Evolutionary conservation across 768 basidiomycete species (phyloP).

Genomic region (Rickenella mellea): DNA sequence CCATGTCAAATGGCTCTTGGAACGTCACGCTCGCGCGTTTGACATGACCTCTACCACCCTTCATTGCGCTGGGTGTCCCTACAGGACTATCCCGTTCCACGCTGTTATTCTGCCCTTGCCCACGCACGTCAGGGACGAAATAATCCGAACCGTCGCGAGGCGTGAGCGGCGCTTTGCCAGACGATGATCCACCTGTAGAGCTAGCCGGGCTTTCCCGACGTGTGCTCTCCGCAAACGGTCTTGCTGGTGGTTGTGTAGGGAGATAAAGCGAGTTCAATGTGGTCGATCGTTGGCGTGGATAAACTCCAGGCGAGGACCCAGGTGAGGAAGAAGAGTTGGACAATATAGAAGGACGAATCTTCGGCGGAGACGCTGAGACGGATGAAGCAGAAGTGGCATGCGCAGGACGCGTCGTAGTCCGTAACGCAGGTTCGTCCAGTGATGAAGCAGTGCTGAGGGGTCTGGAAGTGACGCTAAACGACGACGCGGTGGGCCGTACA

Average conservation of each 20-base stretch:
- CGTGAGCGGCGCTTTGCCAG: constrained; percentile 64
- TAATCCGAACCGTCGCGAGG: constrained; percentile 70
- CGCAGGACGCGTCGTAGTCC: neutral
- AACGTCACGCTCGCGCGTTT: neutral
- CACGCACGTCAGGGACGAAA: constrained; percentile 9
- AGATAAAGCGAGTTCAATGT: neutral
- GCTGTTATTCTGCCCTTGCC: constrained; percentile 46
- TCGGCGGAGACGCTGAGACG: constrained; percentile 1
- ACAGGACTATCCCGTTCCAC: constrained; percentile 29
- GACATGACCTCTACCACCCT: neutral
- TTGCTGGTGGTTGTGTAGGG: constrained; percentile 14
- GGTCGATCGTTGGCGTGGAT: too few species aligned
- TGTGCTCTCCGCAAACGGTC: constrained; percentile 45
- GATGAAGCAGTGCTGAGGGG: constrained; percentile 14
- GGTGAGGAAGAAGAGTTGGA: neutral
- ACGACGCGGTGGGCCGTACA: constrained; percentile 17
- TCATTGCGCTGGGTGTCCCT: constrained; percentile 1
- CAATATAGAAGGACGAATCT: neutral
- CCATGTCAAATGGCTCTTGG: constrained; percentile 42
- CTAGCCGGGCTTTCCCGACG: constrained; percentile 67
- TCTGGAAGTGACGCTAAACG: constrained; percentile 26
- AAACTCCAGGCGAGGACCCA: too few species aligned
- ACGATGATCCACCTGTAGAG: constrained; percentile 80
- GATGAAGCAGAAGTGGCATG: neutral
- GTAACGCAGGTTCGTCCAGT: neutral